Percentiles rank a stretch among this genome's conserved stretches.
phyloP scores from a whole-genome alignment of 1,139 yeast species.

The Pneumocystis wakefieldiae region DNA sequence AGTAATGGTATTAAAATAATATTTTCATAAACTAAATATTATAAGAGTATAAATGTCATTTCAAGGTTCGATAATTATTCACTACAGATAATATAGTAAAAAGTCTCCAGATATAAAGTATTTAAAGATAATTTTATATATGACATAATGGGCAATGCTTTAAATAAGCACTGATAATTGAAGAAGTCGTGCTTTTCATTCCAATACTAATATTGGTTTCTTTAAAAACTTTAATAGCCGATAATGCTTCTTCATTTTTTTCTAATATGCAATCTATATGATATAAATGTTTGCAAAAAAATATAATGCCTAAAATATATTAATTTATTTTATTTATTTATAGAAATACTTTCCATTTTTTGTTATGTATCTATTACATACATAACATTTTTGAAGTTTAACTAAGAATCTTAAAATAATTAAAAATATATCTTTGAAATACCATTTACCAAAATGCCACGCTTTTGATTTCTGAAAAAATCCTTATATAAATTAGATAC shows the following conservation, averaged over 20 bases:
- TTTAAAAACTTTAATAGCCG: not conserved
- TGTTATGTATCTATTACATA: not conserved
- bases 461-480: not conserved
- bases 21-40: too few relatives aligned
- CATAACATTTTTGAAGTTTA: not conserved
- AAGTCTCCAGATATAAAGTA: not conserved
- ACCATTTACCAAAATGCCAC: not conserved
- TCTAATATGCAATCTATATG: not conserved
- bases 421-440: not conserved
- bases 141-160: not conserved
- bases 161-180: not conserved
- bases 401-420: not conserved
- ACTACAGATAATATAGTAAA: not conserved
- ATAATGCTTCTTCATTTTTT: not conserved
- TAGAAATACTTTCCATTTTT: not conserved
- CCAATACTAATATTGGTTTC: not conserved
- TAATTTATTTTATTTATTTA: not conserved
- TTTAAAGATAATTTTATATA: not conserved
- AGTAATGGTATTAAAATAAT: not conserved
- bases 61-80: not conserved
- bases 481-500: not conserved
- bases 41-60: not conserved
- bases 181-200: not conserved
- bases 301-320: not conserved
- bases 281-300: not conserved